Base-by-base conservation (phyloP, 2,329 filamentous ascomycete genomes). In the Diaporthe humulicola region DNA sequence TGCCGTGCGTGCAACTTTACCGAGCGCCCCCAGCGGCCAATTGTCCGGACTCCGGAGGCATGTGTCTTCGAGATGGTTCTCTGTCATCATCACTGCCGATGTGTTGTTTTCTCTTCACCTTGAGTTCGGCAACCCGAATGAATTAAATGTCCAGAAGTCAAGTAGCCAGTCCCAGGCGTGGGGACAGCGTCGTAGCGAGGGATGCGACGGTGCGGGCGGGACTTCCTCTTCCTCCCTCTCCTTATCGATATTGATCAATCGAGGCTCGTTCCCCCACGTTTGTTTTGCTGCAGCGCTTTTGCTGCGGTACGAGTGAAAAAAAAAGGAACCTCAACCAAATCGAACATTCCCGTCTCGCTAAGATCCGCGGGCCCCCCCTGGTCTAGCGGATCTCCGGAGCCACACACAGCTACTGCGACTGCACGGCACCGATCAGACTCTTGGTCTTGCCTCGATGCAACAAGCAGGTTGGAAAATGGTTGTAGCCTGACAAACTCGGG, bases 211-310 rank as follows among this genome's bases (percentile, higher is more conserved):
- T 15, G 40, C 25, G 40, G 40, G 17, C 40, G 40, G 48, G 48
- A 50, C 42, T 25, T 6, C 28, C 14, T 17, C 6, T 7, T 40
- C 19, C 28, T 48, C 57, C n/a, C 40, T 48, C 33, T 67, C 36
- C 22, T 61, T 57, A 50, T 73, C 69, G 72, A 72, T 76, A 76
- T 76, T 69, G 48, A 70, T n/a, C 52, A 76, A 76, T 72, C 74
- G 74, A 72, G 73, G 73, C 33, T 22, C 28, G 19, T 38, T 30
- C 28, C 71, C 71, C 45, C 42, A 56, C 33, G 48, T 42, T n/a
- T n/a, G n/a, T n/a, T n/a, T n/a, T 72, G n/a, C 12, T 71, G 38
- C 52, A 36, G 36, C n/a, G n/a, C 36, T 48, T 6, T 45, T 45
- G 30, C 38, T 50, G 48, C 14, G 48, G 4, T 25, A n/a, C 48